Conservation (phyloP, 2,329 filamentous ascomycete species). For the Colletotrichum somersetense region DNA sequence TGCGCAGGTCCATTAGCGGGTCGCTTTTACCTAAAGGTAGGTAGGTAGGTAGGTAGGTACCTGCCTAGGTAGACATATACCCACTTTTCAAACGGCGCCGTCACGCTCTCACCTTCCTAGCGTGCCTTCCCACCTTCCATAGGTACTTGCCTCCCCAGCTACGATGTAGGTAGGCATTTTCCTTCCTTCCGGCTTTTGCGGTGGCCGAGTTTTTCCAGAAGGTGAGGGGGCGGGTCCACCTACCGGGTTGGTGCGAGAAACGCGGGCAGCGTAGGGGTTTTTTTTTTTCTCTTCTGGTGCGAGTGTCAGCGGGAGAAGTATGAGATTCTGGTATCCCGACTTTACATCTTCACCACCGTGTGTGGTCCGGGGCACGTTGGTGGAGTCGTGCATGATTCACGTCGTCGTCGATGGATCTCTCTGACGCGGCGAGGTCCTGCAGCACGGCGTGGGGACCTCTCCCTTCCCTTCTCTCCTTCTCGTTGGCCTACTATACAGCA, state of each 20-base stretch:
- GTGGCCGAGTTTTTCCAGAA: constrained; percentile 41
- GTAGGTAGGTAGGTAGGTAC: too few species aligned
- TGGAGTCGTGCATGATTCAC: constrained; percentile 39
- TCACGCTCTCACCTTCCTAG: constrained; percentile 6
- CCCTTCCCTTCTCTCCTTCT: not conserved
- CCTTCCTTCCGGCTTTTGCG: constrained; percentile 33
- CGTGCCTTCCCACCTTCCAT: constrained; percentile 19
- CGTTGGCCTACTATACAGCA: not conserved
- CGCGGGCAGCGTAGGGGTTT: not conserved
- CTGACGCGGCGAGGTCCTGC: constrained; percentile 36
- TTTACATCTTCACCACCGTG: constrained; percentile 13
- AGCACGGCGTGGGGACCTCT: constrained; percentile 14
- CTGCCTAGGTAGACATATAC: not conserved
- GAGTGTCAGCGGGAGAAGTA: not conserved
- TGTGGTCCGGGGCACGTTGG: constrained; percentile 15
- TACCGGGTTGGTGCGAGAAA: constrained; percentile 23
- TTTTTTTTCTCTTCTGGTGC: not conserved
- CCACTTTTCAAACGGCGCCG: constrained; percentile 40
- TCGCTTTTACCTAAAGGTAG: constrained; percentile 4
- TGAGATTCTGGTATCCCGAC: constrained; percentile 17
- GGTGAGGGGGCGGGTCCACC: constrained; percentile 30
- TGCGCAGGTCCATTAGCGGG: constrained; percentile 35
- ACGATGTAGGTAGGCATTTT: not conserved
- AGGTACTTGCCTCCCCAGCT: too few species aligned
- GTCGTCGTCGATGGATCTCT: constrained; percentile 32